phyloP scores from a whole-genome alignment of 2,329 filamentous ascomycete genomes.

The Colletotrichum musicola region DNA sequence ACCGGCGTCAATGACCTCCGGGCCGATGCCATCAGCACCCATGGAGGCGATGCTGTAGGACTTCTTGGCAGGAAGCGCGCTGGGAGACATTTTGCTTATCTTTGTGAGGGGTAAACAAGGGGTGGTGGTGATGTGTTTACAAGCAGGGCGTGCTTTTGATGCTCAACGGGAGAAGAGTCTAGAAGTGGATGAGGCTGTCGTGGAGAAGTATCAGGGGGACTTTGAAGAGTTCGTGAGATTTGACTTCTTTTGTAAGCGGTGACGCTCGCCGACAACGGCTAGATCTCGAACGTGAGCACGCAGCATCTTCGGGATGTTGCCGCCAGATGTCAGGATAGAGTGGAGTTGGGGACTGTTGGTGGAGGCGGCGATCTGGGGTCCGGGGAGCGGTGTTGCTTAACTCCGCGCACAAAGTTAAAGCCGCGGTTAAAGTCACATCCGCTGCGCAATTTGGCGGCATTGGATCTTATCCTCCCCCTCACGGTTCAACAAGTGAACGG shows the following conservation, averaged over 20 bases:
- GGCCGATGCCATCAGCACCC: conserved; percentile 73
- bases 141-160: not conserved
- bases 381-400: conserved; percentile 13
- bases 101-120: not conserved
- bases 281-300: conserved; percentile 13
- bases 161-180: conserved; percentile 6
- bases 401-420: not conserved
- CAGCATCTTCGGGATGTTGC: conserved; percentile 18
- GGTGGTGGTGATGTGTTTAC: not conserved
- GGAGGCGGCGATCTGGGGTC: conserved; percentile 32
- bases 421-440: conserved; percentile 26
- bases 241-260: conserved; percentile 31
- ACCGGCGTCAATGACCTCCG: conserved; percentile 71
- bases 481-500: not conserved
- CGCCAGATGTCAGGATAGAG: conserved; percentile 10
- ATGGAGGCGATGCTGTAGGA: conserved; percentile 70
- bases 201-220: not conserved
- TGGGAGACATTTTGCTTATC: conserved; percentile 33
- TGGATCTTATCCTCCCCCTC: not conserved
- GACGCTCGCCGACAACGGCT: conserved; percentile 26
- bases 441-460: not conserved
- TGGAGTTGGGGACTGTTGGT: conserved; percentile 21
- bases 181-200: not conserved
- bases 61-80: conserved; percentile 41
- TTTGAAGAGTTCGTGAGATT: conserved; percentile 4